Base-by-base conservation (phyloP, 169 alveolate species). In the Plasmodium adleri region DNA sequence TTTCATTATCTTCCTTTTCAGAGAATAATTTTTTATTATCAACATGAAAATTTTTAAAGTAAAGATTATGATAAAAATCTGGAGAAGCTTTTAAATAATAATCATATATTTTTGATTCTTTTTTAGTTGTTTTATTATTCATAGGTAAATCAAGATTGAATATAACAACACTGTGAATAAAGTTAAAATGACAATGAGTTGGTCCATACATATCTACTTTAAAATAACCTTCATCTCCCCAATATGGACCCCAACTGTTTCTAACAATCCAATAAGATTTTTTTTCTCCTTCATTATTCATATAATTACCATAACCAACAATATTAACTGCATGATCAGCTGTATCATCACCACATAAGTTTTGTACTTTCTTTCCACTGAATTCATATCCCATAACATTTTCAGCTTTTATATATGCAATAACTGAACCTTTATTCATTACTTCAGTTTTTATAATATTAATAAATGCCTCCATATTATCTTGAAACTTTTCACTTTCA, bases 271-370 rank as follows among this genome's bases (percentile, higher is more conserved):
- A 74, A 20, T 74, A 74, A 4, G 88, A 12, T 13, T 78, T 68
- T 24, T 62, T 62, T 17, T 58, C 22, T 17, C 85, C 88, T 39
- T 71, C 67, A 4, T 4, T 20, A 58, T 15, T 52, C 9, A 75
- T 20, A 56, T 88, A 88, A 22, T 49, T 63, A 17, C 93, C 93
- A 75, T 63, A 88, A 10, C 93, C 93, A 20, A 88, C 66, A 24
- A 75, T 70, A 22, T 54, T 74, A 17, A 88, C 62, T 20, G 93
- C 88, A 66, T 75, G 93, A 15, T 75, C 87, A 32, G 72, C 66
- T 22, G 63, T 87, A 7, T 75, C 24, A 52, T 50, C 28, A 43
- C 80, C 88, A 59, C 93, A 88, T 7, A 75, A 54, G 3, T 54
- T 74, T 0, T 39, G 75, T 32, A 88, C 91, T 17, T 88, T 88